A percentile compares a stretch with the other conserved stretches of the same genome.
These are phyloP conservation scores for Magnusiomyces ingens DNA, from an alignment of 1,139 yeast genomes.

Conservation along the genomic window DNA sequence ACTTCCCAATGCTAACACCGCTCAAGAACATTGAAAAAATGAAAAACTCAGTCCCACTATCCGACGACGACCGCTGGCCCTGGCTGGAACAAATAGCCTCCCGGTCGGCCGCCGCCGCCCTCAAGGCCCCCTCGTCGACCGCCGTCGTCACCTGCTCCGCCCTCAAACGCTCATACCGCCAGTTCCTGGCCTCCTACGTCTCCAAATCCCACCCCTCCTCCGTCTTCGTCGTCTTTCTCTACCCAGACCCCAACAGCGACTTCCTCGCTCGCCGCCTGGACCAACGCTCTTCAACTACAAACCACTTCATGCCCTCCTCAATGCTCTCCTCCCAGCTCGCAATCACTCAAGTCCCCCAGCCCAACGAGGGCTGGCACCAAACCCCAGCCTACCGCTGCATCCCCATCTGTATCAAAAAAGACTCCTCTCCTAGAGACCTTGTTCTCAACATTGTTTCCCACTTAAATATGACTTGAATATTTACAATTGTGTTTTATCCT, in stretches of 20 bases:
- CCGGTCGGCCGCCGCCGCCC: neutral
- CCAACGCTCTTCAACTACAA: constrained; percentile 25
- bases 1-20: constrained; percentile 32
- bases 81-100: constrained; percentile 60
- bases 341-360: constrained; percentile 64
- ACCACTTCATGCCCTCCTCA: constrained; percentile 79
- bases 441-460: no score
- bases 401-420: no score
- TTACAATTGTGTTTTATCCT: no score
- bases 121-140: constrained; percentile 21
- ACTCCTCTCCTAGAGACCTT: no score
- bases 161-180: constrained; percentile 66
- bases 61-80: constrained; percentile 86
- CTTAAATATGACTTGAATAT: no score
- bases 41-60: constrained; percentile 70
- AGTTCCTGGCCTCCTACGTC: constrained; percentile 38
- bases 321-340: constrained; percentile 78
- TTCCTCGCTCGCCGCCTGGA: constrained; percentile 52
- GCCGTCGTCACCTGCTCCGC: constrained; percentile 77
- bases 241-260: constrained; percentile 55
- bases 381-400: no score
- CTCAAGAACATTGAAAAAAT: constrained; percentile 64
- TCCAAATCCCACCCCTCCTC: constrained; percentile 23
- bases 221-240: constrained; percentile 57
- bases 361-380: constrained; percentile 13